Conservation (phyloP, 768 basidiomycete species). For the Gyrodon lividus region DNA sequence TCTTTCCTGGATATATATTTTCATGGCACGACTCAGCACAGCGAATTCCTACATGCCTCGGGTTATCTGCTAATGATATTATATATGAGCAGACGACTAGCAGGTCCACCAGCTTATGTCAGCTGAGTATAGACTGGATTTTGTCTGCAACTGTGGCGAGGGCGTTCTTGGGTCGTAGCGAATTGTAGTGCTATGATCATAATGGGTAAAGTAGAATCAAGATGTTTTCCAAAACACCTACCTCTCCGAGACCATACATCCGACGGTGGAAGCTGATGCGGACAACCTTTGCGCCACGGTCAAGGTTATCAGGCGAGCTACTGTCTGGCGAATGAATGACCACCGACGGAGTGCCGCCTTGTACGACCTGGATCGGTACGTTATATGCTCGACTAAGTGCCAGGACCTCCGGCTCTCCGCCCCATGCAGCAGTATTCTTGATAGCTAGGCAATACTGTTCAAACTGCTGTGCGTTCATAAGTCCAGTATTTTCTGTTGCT, state of each 20-base stretch:
- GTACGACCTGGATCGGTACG: conserved; percentile 88
- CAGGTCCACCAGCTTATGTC: conserved; percentile 1
- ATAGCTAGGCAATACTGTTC: conserved; percentile 75
- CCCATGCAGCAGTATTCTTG: conserved; percentile 88
- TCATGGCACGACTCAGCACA: neutral
- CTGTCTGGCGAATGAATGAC: conserved; percentile 75
- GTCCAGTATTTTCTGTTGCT: conserved; percentile 54
- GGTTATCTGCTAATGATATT: neutral
- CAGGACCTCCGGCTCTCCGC: conserved; percentile 95
- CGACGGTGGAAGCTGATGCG: conserved; percentile 89
- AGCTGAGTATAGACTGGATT: conserved; percentile 31
- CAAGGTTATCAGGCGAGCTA: conserved; percentile 23
- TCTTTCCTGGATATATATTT: conserved; percentile 1
- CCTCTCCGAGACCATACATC: conserved; percentile 97
- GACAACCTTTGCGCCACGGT: conserved; percentile 42
- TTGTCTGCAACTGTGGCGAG: conserved; percentile 29
- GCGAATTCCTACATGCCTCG: neutral
- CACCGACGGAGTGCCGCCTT: conserved; percentile 74
- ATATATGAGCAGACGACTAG: too few relatives aligned
- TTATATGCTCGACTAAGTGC: conserved; percentile 81
- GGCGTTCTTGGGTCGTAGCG: conserved; percentile 57
- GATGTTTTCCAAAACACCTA: conserved; percentile 35
- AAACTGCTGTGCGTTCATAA: conserved; percentile 70
- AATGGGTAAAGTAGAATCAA: conserved; percentile 5
- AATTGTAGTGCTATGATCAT: conserved; percentile 77